Evolutionary conservation across 2,329 filamentous ascomycete species (phyloP).

Genomic region (Plenodomus tracheiphilus): DNA sequence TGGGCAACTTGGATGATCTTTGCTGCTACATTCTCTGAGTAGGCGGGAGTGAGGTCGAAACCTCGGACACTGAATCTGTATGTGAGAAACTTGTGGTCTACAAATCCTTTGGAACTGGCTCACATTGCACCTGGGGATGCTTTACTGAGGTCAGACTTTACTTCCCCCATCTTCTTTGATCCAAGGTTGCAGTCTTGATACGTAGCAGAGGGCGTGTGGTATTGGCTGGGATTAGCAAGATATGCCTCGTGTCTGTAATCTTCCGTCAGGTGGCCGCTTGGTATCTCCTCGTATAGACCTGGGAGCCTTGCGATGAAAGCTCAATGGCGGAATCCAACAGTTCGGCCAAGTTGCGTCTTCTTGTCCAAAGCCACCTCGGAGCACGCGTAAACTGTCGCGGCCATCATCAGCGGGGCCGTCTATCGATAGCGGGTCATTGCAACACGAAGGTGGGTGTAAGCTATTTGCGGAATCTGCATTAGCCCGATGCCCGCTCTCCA

Average conservation of each 20-base stretch:
- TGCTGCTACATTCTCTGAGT: constrained; percentile 33
- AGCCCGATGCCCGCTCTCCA: constrained; percentile 27
- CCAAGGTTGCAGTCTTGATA: background rate
- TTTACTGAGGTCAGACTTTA: background rate
- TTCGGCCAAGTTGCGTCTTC: constrained; percentile 2
- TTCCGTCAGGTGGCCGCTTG: background rate
- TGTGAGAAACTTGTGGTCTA: background rate
- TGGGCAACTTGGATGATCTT: constrained; percentile 41
- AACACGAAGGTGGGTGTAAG: constrained; percentile 12
- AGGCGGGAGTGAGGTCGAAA: constrained; percentile 31
- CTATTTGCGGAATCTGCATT: constrained; percentile 29
- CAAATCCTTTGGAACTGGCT: background rate
- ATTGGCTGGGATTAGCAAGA: background rate
- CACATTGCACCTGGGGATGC: constrained; percentile 10
- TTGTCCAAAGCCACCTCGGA: background rate
- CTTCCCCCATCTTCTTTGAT: constrained; percentile 5
- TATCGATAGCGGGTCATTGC: constrained; percentile 28
- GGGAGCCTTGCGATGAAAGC: background rate
- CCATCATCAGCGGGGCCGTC: constrained; percentile 7
- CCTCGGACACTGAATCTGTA: constrained; percentile 22
- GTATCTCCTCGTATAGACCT: background rate
- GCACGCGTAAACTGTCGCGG: constrained; percentile 4
- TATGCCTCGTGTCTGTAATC: background rate
- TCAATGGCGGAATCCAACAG: constrained; percentile 2
- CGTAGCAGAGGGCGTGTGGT: background rate